Evolutionary conservation across 2,329 filamentous ascomycete genomes (phyloP).

Genomic region (Thelonectria discophora): DNA sequence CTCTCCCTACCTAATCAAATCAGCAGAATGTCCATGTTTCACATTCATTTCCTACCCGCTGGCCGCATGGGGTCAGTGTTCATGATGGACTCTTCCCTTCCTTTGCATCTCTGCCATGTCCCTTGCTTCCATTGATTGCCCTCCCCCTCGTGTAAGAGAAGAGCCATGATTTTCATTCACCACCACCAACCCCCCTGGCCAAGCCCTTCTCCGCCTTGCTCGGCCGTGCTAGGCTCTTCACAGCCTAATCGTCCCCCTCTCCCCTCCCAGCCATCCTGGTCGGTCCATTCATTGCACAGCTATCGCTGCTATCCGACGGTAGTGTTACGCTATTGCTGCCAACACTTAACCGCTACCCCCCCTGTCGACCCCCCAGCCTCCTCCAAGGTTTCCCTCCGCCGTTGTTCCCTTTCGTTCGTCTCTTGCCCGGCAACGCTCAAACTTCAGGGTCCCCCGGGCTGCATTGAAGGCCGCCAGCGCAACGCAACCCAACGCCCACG

Average conservation of each 20-base stretch:
- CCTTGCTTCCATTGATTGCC: not conserved
- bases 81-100: not conserved
- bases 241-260: no score
- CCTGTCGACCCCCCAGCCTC: not conserved
- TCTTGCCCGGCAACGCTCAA: conserved; percentile 21
- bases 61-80: not conserved
- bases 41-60: conserved; percentile 12
- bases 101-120: not conserved
- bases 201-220: not conserved
- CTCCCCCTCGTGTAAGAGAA: not conserved
- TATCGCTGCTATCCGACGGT: conserved; percentile 3
- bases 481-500: conserved; percentile 2
- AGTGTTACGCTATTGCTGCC: conserved; percentile 21
- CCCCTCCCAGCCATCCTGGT: not conserved
- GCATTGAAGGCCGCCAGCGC: not conserved
- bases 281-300: conserved; percentile 10
- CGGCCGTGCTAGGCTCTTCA: no score
- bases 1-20: not conserved
- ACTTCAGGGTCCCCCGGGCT: not conserved
- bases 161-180: not conserved
- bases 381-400: conserved; percentile 6
- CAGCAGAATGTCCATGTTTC: conserved; percentile 9
- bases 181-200: not conserved
- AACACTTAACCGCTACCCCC: conserved; percentile 18
- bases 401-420: conserved; percentile 3